Conservation (phyloP, 352 stramenopile genomes). For the Phytophthora idaei region DNA sequence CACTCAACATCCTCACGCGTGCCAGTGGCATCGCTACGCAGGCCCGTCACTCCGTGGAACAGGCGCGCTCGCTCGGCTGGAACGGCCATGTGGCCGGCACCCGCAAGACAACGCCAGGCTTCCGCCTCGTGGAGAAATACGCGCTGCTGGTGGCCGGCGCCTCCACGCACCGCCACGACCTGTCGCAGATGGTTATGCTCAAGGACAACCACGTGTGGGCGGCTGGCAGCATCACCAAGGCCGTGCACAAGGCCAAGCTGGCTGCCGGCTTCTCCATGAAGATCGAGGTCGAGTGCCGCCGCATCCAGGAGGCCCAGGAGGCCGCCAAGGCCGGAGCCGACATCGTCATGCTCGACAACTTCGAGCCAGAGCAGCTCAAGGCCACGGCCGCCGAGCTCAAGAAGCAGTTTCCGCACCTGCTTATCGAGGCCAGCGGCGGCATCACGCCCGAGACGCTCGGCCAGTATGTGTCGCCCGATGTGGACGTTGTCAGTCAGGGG, state of each 20-base stretch:
- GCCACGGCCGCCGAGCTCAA: conserved; percentile 93
- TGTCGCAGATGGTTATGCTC: conserved; percentile 99
- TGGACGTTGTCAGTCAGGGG: conserved; percentile 98
- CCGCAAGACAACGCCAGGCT: conserved; percentile 98
- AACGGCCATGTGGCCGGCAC: conserved; percentile 96
- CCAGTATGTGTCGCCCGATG: conserved; percentile 93
- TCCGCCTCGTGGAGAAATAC: conserved; percentile 99
- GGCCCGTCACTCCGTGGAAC: conserved; percentile 66
- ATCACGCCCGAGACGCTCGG: conserved; percentile 96
- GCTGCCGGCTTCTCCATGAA: conserved; percentile 98
- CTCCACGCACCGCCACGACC: conserved; percentile 94
- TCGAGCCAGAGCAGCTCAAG: conserved; percentile 92
- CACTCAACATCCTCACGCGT: conserved; percentile 96
- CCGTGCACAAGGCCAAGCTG: conserved; percentile 91
- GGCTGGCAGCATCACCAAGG: conserved; percentile 94
- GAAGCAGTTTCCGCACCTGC: conserved; percentile 92
- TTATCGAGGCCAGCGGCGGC: conserved; percentile 97
- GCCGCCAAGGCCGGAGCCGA: conserved; percentile 84
- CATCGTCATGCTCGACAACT: conserved; percentile 99
- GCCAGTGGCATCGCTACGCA: conserved; percentile 96
- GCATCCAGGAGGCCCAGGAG: conserved; percentile 94
- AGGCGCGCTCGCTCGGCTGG: conserved; percentile 82
- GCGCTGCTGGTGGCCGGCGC: conserved; percentile 95
- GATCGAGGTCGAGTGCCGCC: conserved; percentile 98
- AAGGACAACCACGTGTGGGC: conserved; percentile 99